Evolutionary conservation across 1,284 basidiomycete genomes (phyloP).

Genomic region (Apiotrichum gracile): DNA sequence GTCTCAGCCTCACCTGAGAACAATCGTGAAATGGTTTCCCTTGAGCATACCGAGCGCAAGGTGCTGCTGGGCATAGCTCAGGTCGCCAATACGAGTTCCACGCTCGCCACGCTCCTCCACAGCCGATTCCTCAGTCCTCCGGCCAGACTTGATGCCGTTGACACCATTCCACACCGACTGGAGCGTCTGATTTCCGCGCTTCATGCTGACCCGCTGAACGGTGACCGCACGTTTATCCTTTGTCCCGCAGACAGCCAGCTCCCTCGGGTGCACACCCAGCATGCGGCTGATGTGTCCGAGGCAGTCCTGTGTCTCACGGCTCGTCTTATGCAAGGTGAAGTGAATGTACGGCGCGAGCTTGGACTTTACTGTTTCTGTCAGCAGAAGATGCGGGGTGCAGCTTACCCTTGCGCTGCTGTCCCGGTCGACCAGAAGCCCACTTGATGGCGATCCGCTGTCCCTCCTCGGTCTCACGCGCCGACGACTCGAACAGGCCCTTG

Average conservation of each 20-base stretch:
- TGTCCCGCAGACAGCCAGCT: conserved; percentile 86
- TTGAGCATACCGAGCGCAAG: conserved; percentile 91
- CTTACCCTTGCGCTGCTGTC: conserved; percentile 15
- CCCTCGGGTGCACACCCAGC: conserved; percentile 67
- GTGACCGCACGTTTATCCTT: conserved; percentile 98
- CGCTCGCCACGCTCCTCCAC: conserved; percentile 73
- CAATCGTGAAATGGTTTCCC: conserved; percentile 93
- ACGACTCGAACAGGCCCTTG: conserved; percentile 69
- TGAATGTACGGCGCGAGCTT: conserved; percentile 72
- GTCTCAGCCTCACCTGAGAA: conserved; percentile 63
- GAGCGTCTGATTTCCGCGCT: conserved; percentile 69
- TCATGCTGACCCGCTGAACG: conserved; percentile 81
- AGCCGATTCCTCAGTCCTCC: conserved; percentile 57
- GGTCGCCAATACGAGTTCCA: conserved; percentile 81
- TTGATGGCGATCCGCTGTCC: conserved; percentile 38
- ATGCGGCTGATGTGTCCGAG: conserved; percentile 70
- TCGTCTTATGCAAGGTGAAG: conserved; percentile 95
- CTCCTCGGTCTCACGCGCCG: conserved; percentile 25
- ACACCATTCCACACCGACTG: conserved; percentile 76
- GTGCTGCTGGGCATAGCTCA: conserved; percentile 71
- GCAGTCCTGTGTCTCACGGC: conserved; percentile 94
- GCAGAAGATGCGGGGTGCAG: neutral
- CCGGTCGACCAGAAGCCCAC: conserved; percentile 19
- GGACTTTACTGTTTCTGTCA: neutral
- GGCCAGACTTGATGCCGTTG: conserved; percentile 59